These are phyloP conservation scores for Chaetomium sp. DNA, from an alignment of 2,329 filamentous ascomycete genomes.

Conservation along the genomic window DNA sequence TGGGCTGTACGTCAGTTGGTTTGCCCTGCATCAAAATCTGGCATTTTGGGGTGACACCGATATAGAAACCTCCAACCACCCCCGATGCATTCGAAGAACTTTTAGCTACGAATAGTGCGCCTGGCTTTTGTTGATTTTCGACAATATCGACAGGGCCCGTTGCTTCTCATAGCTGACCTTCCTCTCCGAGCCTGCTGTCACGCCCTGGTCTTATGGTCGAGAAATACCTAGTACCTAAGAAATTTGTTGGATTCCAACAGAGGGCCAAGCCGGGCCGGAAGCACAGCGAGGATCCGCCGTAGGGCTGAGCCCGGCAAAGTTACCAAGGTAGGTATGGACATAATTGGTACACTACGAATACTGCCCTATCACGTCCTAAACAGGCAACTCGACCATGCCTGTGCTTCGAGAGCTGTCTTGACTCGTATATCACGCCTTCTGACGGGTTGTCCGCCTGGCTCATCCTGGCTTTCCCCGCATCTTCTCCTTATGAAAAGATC, in stretches of 20 bases:
- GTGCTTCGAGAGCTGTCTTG: neutral
- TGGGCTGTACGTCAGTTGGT: neutral
- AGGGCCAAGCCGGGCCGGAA: neutral
- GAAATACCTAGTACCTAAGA: too few relatives aligned
- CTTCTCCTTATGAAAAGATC: neutral
- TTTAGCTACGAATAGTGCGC: too few relatives aligned
- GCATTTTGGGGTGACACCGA: slow-evolving; percentile 16
- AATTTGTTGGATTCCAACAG: neutral
- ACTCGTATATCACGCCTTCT: neutral
- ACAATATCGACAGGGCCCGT: neutral
- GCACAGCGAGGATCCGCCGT: neutral
- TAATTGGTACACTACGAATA: too few relatives aligned
- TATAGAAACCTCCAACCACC: neutral
- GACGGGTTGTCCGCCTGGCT: neutral
- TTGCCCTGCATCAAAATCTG: slow-evolving; percentile 1
- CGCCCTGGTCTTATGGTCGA: neutral
- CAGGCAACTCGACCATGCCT: neutral
- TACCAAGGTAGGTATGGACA: too few relatives aligned
- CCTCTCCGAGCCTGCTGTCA: neutral
- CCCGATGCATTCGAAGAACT: neutral
- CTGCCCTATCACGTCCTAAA: neutral
- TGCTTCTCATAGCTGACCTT: neutral
- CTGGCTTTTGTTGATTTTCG: neutral
- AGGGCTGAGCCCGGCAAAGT: neutral
- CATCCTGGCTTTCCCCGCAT: neutral